These are phyloP conservation scores for Colletotrichum cereale DNA, from an alignment of 2,329 filamentous ascomycete genomes.

Conservation along the genomic window DNA sequence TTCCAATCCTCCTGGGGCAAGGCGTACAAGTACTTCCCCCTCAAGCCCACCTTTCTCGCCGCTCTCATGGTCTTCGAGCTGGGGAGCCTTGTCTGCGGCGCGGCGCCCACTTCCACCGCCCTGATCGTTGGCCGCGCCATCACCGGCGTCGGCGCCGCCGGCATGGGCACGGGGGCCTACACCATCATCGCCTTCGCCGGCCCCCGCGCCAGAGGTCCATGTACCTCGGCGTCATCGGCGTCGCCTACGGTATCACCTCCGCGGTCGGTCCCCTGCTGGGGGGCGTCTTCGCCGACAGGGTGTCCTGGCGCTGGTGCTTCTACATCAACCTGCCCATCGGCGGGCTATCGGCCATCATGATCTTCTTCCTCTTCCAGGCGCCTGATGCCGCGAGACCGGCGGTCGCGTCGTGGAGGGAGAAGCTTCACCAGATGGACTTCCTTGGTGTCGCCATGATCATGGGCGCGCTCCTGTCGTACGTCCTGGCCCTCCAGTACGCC, in stretches of 20 bases:
- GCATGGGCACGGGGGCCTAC: constrained; percentile 50
- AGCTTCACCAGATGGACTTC: constrained; percentile 49
- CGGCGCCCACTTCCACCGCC: neutral
- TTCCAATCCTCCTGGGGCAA: constrained; percentile 45
- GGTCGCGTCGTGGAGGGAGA: constrained; percentile 42
- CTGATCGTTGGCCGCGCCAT: constrained; percentile 31
- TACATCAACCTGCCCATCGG: constrained; percentile 45
- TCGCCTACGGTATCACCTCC: constrained; percentile 50
- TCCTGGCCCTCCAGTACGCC: constrained; percentile 62
- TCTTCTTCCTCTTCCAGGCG: constrained; percentile 43
- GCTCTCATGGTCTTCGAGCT: constrained; percentile 27
- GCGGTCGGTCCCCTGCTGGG: constrained; percentile 51
- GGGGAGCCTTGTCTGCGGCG: constrained; percentile 27
- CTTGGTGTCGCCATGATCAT: constrained; percentile 59
- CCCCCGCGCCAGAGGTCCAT: constrained; percentile 47
- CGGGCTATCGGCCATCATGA: constrained; percentile 45
- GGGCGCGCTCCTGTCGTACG: constrained; percentile 56
- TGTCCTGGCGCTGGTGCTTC: constrained; percentile 41
- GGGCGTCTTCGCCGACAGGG: constrained; percentile 50
- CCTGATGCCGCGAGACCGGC: constrained; percentile 40
- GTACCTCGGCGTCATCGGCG: constrained; percentile 49
- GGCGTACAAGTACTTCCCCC: constrained; percentile 52
- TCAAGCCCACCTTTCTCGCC: constrained; percentile 45
- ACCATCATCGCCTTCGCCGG: constrained; percentile 48
- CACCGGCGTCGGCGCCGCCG: constrained; percentile 22